Evolutionary conservation across 352 stramenopile species (phyloP), one percentile per base, ranked within the genome.

Genomic region (Ophiocytium majus): DNA sequence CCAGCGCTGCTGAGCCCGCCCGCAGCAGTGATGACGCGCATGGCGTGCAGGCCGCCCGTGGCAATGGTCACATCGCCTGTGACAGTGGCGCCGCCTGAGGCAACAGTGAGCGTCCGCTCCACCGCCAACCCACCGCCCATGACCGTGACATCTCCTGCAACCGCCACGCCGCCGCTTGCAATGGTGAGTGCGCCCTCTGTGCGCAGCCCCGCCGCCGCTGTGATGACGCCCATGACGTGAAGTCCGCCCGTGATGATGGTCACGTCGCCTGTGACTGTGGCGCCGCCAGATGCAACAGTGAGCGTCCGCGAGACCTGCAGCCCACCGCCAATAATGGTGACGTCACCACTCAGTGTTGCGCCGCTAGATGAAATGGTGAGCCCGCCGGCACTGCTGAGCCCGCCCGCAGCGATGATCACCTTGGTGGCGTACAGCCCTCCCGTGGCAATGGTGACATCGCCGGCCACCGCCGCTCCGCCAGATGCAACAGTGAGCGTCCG

Each of bases 1-100:
- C 43, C 43, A 14, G 43, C 43, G 14, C 43, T 57, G 43, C 43
- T 57, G 43, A 57, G 43, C 5, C 43, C 43, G 5, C 43, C 43
- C 5, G 43, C 14, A 14, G 43, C 43, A 14, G 64, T 32, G 79
- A 37, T 57, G 14, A 57, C 14, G 5, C 43, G 43, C 14, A 14
- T 57, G 14, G 43, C 43, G 5, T 57, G 43, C 43, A 57, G 43
- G 32, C 57, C 79, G 0, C 50, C 79, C 14, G 50, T 28, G 10
- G 50, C 34, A 9, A 83, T 64, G 49, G 33, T 83, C 28, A 83
- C 57, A 9, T 33, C 80, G 0, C 34, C 80, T n/a, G 50, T 34
- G 34, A 33, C 49, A 1, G 79, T 76, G 9, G 43, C 43, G 5
- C 43, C 43, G 5, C 43, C 43, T 57, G 43, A 57, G 43, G n/a